phyloP scores from a whole-genome alignment of 2,329 filamentous ascomycete genomes.

The Rasamsonia emersonii region DNA sequence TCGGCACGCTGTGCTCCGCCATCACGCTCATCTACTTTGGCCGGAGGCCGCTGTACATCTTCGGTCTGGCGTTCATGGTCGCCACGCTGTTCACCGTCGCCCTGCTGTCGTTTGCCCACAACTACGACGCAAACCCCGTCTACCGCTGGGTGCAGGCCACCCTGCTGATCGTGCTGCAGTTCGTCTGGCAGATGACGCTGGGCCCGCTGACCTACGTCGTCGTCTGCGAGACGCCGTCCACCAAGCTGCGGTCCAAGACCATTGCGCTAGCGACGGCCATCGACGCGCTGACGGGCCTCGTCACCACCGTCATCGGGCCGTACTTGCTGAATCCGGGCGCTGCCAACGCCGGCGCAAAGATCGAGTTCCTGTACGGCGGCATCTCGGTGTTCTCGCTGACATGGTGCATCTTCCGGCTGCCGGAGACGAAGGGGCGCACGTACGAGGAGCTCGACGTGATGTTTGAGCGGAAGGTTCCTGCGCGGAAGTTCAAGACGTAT shows the following conservation, averaged over 20 bases:
- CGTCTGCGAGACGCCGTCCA: slow-evolving; percentile 46
- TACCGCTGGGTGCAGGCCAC: slow-evolving; percentile 28
- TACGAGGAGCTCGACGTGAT: slow-evolving; percentile 37
- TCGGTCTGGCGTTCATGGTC: slow-evolving; percentile 18
- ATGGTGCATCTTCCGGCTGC: slow-evolving; percentile 33
- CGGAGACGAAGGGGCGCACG: slow-evolving; percentile 32
- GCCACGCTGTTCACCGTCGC: slow-evolving; percentile 23
- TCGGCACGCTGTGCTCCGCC: slow-evolving; percentile 46
- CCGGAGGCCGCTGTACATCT: slow-evolving; percentile 31
- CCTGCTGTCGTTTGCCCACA: slow-evolving; percentile 7
- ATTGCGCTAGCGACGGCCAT: slow-evolving; percentile 44
- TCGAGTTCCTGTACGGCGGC: slow-evolving; percentile 32
- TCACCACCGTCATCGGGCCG: slow-evolving; percentile 31
- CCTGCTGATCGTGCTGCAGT: slow-evolving; percentile 45
- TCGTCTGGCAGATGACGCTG: slow-evolving; percentile 47
- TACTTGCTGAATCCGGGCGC: slow-evolving; percentile 24
- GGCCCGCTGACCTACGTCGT: slow-evolving; percentile 48
- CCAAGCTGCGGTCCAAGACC: slow-evolving; percentile 46
- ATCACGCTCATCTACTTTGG: slow-evolving; percentile 29
- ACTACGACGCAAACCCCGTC: no score
- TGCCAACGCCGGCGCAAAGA: slow-evolving; percentile 31
- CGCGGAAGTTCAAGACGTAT: slow-evolving; percentile 22
- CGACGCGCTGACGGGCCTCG: slow-evolving; percentile 43
- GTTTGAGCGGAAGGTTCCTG: slow-evolving; percentile 29
- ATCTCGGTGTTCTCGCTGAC: slow-evolving; percentile 24